Evolutionary conservation across 1,139 yeast species (phyloP).

Genomic region (Pichia sp.): DNA sequence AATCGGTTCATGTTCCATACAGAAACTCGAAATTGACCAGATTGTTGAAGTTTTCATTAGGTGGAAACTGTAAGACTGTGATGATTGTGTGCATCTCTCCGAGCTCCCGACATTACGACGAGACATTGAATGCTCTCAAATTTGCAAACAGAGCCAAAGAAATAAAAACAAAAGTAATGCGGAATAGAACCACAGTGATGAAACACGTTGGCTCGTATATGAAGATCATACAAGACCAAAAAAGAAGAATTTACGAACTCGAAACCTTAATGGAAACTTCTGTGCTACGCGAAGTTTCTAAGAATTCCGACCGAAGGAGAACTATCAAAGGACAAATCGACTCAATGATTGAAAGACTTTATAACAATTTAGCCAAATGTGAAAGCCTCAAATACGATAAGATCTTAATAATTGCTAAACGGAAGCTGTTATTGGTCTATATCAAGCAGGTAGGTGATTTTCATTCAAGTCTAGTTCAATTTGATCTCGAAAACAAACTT

Average conservation of each 20-base stretch:
- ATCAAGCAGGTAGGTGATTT: slow-evolving; percentile 33
- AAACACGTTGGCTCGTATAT: slow-evolving; percentile 85
- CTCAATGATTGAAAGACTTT: slow-evolving; percentile 25
- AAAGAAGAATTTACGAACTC: slow-evolving; percentile 46
- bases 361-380: slow-evolving; percentile 8
- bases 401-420: slow-evolving; percentile 48
- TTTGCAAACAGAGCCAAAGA: slow-evolving; percentile 90
- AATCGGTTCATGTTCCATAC: slow-evolving; percentile 75
- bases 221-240: slow-evolving; percentile 80
- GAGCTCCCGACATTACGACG: slow-evolving; percentile 79
- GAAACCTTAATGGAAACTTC: slow-evolving; percentile 8
- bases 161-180: slow-evolving; percentile 70
- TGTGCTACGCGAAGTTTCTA: slow-evolving; percentile 6
- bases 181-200: slow-evolving; percentile 72
- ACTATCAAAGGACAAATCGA: slow-evolving; percentile 35
- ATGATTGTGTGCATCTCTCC: slow-evolving; percentile 96
- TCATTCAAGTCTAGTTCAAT: slow-evolving; percentile 17
- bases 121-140: slow-evolving; percentile 80
- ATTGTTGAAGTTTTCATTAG: slow-evolving; percentile 79
- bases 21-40: slow-evolving; percentile 86
- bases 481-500: slow-evolving; percentile 18
- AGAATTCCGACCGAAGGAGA: slow-evolving; percentile 26
- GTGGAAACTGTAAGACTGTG: slow-evolving; percentile 90
- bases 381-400: slow-evolving; percentile 32
- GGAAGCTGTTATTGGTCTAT: slow-evolving; percentile 45